Conservation (phyloP, 805 yeast genomes). For the Lipomyces anomalus region DNA sequence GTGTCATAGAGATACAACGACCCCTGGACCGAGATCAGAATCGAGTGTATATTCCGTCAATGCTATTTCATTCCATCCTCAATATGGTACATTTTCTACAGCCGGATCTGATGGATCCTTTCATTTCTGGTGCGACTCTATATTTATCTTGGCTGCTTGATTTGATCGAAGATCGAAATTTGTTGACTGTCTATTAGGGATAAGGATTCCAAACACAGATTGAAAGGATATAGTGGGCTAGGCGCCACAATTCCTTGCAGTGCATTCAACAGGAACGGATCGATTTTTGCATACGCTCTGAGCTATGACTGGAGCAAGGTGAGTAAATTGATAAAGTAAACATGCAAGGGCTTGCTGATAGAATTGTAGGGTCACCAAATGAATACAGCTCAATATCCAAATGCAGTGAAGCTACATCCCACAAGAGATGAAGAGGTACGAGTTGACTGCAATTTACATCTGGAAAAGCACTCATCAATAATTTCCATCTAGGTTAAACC, state of each 20-base stretch:
- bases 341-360: background rate
- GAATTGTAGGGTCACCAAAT: constrained; percentile 53
- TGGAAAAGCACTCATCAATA: background rate
- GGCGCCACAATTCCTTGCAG: constrained; percentile 64
- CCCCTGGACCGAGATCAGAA: constrained; percentile 48
- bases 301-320: constrained; percentile 97
- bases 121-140: constrained; percentile 60
- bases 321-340: background rate
- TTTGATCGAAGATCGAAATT: background rate
- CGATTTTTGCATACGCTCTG: constrained; percentile 82
- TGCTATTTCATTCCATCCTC: constrained; percentile 79
- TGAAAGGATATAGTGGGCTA: constrained; percentile 69
- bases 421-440: constrained; percentile 74
- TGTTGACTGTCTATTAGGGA: constrained; percentile 39
- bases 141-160: background rate
- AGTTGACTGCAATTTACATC: background rate
- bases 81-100: constrained; percentile 84
- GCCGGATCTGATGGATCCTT: constrained; percentile 94
- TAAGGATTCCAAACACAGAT: constrained; percentile 80
- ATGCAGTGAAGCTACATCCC: constrained; percentile 73
- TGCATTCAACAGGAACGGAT: constrained; percentile 76
- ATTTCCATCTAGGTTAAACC: constrained; percentile 8
- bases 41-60: constrained; percentile 73
- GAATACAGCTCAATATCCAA: constrained; percentile 71
- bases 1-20: constrained; percentile 77